phyloP scores from a whole-genome alignment of 1,284 basidiomycete species.

The Microbotryum lychnidis-dioicae region DNA sequence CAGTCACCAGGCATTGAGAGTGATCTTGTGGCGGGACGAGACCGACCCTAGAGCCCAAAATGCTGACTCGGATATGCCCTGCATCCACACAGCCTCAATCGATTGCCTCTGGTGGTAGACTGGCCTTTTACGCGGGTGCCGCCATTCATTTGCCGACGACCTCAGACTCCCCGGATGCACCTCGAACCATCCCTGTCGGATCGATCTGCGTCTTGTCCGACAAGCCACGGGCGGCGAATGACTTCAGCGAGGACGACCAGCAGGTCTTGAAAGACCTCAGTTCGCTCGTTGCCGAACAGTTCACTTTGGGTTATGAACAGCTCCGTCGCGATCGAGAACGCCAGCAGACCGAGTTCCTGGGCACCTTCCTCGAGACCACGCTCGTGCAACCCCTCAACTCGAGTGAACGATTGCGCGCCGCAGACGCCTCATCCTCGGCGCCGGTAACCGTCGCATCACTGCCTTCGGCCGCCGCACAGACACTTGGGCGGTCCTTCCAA shows the following conservation, averaged over 20 bases:
- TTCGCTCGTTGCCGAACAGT: constrained; percentile 1
- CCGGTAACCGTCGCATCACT: too few species aligned
- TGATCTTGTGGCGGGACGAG: background rate
- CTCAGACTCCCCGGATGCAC: background rate
- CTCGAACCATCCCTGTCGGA: constrained; percentile 4
- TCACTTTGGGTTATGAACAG: constrained; percentile 10
- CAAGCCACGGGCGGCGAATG: background rate
- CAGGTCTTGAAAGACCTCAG: constrained; percentile 12
- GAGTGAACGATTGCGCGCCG: background rate
- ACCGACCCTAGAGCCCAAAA: background rate
- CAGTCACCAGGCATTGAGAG: background rate
- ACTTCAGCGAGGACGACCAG: constrained; percentile 16
- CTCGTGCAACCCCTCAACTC: constrained; percentile 10
- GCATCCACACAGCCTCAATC: constrained; percentile 10
- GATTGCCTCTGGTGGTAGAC: constrained; percentile 8
- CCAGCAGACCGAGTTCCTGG: constrained; percentile 9
- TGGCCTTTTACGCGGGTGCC: constrained; percentile 18
- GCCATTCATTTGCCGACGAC: constrained; percentile 13
- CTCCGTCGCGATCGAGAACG: constrained; percentile 5
- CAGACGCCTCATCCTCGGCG: background rate
- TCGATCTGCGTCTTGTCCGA: constrained; percentile 20
- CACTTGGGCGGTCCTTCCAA: background rate
- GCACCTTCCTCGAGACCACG: constrained; percentile 4
- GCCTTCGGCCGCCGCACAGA: background rate
- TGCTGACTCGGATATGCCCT: too few species aligned